Percentiles rank a stretch among this genome's conserved stretches.
Evolutionary conservation across 2,329 filamentous ascomycete species (phyloP).

Genomic region (Penicillium sp.): DNA sequence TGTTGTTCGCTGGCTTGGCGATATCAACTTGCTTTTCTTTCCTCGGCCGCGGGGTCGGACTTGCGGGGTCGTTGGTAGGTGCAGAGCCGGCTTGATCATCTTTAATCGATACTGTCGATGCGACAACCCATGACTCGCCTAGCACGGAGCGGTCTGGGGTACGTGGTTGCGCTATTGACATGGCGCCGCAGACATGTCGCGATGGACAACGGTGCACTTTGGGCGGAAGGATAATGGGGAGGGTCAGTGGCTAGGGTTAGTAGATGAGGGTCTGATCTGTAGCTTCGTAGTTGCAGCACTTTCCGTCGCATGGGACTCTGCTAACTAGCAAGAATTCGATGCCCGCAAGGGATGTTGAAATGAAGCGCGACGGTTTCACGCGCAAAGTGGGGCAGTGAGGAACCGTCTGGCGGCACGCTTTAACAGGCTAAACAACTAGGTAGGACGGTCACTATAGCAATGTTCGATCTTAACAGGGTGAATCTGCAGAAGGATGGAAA

Average conservation of each 20-base stretch:
- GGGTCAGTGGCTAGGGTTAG: not conserved
- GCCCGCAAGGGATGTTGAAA: not conserved
- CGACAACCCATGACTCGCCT: constrained; percentile 43
- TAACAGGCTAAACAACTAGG: not conserved
- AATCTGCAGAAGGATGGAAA: no score
- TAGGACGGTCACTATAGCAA: not conserved
- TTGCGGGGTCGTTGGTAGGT: constrained; percentile 5
- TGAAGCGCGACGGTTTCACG: constrained; percentile 5
- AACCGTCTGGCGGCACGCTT: not conserved
- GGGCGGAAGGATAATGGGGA: not conserved
- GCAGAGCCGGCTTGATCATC: constrained; percentile 6
- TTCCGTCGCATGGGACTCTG: constrained; percentile 2
- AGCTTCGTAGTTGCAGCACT: not conserved
- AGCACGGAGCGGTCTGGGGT: constrained; percentile 25
- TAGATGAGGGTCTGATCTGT: not conserved
- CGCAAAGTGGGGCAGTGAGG: constrained; percentile 24
- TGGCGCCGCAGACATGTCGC: constrained; percentile 20
- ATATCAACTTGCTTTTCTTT: constrained; percentile 1
- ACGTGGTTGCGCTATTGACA: constrained; percentile 16
- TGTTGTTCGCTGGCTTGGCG: constrained; percentile 1
- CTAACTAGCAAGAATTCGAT: not conserved
- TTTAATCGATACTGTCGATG: constrained; percentile 23
- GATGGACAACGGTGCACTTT: constrained; percentile 15
- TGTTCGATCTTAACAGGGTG: not conserved
- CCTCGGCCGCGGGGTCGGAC: constrained; percentile 11